These are phyloP conservation scores for Canna indica DNA, from an alignment of 176 grass and related monocot genomes.

Conservation along the genomic window DNA sequence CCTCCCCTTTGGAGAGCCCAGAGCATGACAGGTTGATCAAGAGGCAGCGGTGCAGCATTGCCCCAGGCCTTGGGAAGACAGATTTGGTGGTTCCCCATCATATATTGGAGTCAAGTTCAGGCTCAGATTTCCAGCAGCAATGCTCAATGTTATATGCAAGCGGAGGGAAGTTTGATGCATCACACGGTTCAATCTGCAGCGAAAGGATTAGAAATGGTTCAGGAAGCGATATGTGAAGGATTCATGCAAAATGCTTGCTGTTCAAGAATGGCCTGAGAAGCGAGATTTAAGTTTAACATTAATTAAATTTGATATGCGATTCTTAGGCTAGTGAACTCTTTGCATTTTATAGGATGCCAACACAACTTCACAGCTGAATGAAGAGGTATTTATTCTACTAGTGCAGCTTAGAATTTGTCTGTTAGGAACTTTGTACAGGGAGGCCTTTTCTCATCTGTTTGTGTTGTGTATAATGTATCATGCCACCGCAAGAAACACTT, in stretches of 20 bases:
- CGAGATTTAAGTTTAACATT: background rate
- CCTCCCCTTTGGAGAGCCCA: slow-evolving; percentile 13
- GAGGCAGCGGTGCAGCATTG: slow-evolving; percentile 1
- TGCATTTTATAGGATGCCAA: background rate
- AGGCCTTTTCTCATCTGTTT: background rate
- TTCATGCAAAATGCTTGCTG: background rate
- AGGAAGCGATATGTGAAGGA: slow-evolving; percentile 22
- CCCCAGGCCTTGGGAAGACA: background rate
- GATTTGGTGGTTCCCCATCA: slow-evolving; percentile 12
- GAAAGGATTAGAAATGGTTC: slow-evolving; percentile 19
- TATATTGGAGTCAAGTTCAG: slow-evolving; percentile 14
- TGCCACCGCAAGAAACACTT: background rate
- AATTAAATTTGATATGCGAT: background rate
- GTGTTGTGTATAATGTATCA: background rate
- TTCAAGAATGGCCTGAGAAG: background rate
- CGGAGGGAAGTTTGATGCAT: slow-evolving; percentile 2
- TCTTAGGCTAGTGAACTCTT: background rate
- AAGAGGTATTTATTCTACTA: background rate
- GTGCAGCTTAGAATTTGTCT: background rate
- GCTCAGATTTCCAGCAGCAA: slow-evolving; percentile 14
- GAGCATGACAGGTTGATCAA: slow-evolving; percentile 18
- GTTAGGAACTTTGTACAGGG: background rate
- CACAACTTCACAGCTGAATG: background rate
- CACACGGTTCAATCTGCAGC: slow-evolving; percentile 1
- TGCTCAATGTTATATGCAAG: slow-evolving; percentile 5